Conservation (phyloP, 768 basidiomycete genomes). For the Saitozyma podzolica region DNA sequence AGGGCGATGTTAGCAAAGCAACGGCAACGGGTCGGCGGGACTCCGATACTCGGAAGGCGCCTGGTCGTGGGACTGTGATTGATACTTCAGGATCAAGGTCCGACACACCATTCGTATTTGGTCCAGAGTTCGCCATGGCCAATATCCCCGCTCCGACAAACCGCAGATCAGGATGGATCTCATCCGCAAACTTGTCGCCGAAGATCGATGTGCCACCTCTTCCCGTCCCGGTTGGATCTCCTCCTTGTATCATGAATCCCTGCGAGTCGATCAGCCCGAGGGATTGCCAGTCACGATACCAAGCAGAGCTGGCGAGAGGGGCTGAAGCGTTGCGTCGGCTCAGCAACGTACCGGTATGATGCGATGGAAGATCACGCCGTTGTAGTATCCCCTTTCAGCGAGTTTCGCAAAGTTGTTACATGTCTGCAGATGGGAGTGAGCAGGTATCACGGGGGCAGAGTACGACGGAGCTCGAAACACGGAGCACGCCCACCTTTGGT, state of each 20-base stretch:
- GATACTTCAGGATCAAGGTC: neutral
- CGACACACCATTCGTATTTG: constrained; percentile 55
- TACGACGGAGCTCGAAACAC: neutral
- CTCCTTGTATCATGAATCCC: constrained; percentile 97
- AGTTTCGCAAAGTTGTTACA: constrained; percentile 94
- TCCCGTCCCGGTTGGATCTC: constrained; percentile 94
- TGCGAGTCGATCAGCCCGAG: constrained; percentile 45
- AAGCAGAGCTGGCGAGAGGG: neutral
- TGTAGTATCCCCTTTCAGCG: constrained; percentile 89
- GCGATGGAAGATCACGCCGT: constrained; percentile 83
- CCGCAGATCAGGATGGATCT: constrained; percentile 82
- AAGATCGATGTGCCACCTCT: constrained; percentile 62
- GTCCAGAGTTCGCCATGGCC: constrained; percentile 55
- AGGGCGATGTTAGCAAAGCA: constrained; percentile 2
- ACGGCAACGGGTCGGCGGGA: neutral
- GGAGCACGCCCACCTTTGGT: constrained; percentile 60
- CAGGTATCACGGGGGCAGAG: neutral
- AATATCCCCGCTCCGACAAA: constrained; percentile 96
- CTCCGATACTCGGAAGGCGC: too few relatives aligned
- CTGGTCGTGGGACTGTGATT: too few relatives aligned
- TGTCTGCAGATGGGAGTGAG: constrained; percentile 59
- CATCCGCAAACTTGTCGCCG: constrained; percentile 74
- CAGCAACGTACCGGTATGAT: constrained; percentile 70
- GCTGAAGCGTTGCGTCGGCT: neutral
- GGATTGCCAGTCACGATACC: neutral